phyloP scores from a whole-genome alignment of 495 filamentous ascomycete genomes.

The Pseudomonodictys pantanalensis region DNA sequence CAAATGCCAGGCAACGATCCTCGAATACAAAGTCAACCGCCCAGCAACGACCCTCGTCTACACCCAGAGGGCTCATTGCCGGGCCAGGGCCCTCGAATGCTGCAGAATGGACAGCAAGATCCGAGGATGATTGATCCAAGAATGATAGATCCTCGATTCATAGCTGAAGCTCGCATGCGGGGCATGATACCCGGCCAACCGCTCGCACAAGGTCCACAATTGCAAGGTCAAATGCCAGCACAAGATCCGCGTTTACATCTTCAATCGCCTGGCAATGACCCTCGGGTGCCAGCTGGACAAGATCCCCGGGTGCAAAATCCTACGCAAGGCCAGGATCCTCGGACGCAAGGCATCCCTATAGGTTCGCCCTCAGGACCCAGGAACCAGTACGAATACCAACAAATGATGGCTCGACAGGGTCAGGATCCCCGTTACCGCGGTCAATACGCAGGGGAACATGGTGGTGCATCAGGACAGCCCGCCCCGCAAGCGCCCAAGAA shows the following conservation, averaged over 20 bases:
- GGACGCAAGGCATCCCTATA: not conserved
- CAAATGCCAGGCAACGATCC: not conserved
- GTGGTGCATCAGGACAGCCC: no score
- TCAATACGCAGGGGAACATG: conserved; percentile 43
- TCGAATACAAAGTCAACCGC: no score
- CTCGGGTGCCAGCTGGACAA: no score
- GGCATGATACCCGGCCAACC: not conserved
- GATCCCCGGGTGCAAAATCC: conserved; percentile 13
- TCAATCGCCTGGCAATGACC: not conserved
- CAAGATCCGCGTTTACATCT: conserved; percentile 12
- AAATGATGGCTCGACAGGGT: conserved; percentile 26
- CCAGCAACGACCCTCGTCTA: no score
- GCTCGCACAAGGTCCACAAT: not conserved
- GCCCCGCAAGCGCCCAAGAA: not conserved
- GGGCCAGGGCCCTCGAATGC: no score
- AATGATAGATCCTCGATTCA: not conserved
- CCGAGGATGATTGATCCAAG: not conserved
- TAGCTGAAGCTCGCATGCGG: not conserved
- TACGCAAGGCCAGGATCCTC: conserved; percentile 1
- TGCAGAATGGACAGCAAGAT: not conserved
- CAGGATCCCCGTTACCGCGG: conserved; percentile 42
- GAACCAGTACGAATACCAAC: conserved; percentile 29
- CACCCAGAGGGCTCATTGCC: no score
- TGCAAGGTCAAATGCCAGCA: conserved; percentile 8
- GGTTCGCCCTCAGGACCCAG: conserved; percentile 2